Conservation (phyloP, 768 basidiomycete genomes). For the Gloeostereum incarnatum region DNA sequence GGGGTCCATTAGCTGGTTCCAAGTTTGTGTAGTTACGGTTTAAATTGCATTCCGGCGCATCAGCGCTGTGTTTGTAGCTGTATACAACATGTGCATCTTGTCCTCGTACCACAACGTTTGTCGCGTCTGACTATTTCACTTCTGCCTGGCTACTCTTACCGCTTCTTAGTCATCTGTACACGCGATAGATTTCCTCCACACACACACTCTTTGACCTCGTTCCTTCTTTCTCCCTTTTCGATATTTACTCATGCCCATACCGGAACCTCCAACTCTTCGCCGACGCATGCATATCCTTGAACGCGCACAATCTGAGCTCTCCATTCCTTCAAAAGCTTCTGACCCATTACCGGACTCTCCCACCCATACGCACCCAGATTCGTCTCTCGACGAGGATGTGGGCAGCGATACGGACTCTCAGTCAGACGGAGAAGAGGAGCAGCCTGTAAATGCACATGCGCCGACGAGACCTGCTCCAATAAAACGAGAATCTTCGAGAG, state of each 20-base stretch:
- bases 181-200: neutral
- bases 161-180: too few species aligned
- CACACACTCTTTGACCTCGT: neutral
- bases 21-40: too few species aligned
- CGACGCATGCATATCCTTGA: conserved; percentile 18
- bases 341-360: conserved; percentile 4
- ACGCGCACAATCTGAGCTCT: conserved; percentile 17
- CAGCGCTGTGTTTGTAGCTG: too few species aligned
- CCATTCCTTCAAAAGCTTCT: conserved; percentile 7
- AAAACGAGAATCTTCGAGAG: neutral
- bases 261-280: conserved; percentile 12
- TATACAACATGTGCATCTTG: too few species aligned
- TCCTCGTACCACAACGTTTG: too few species aligned
- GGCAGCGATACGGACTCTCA: conserved; percentile 13
- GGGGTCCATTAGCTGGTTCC: too few species aligned
- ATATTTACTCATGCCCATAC: neutral
- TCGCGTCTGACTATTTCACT: too few species aligned
- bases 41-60: too few species aligned
- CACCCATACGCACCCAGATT: neutral
- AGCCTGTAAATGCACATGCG: neutral
- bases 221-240: neutral
- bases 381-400: neutral
- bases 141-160: too few species aligned
- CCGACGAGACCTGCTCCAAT: neutral
- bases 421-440: conserved; percentile 13